A percentile compares a stretch with the other conserved stretches of the same genome.
These are phyloP conservation scores for Talaromyces proteolyticus DNA, from an alignment of 495 filamentous ascomycete species.

Conservation along the genomic window DNA sequence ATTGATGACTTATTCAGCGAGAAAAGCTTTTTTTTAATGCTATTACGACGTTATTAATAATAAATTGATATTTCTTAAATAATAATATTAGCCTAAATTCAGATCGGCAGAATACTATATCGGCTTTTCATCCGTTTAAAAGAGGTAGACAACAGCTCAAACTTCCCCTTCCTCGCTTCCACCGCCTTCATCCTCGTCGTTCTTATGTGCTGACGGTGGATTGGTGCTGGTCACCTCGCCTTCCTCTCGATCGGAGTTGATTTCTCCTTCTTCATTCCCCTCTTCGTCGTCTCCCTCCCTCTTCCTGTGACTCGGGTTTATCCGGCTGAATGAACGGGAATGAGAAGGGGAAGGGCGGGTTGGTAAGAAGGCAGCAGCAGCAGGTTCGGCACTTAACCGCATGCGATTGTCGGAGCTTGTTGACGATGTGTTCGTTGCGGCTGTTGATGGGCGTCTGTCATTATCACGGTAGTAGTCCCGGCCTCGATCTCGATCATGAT, in stretches of 20 bases:
- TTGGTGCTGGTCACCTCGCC: constrained; percentile 1
- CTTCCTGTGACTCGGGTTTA: no score
- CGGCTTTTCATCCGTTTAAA: no score
- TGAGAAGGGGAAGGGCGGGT: no score
- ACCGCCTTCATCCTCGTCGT: constrained; percentile 2
- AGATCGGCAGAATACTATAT: no score
- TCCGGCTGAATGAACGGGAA: no score
- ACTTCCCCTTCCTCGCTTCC: constrained; percentile 42
- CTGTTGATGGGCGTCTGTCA: not conserved
- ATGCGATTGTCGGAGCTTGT: not conserved
- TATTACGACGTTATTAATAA: no score
- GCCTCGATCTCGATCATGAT: constrained; percentile 9
- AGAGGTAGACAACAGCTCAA: constrained; percentile 7
- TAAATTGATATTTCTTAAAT: no score
- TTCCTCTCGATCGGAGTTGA: constrained; percentile 9
- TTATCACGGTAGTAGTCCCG: constrained; percentile 2
- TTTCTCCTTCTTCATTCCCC: constrained; percentile 6
- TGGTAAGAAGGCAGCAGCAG: no score
- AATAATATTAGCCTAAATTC: no score
- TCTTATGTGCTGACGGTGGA: not conserved
- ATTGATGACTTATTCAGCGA: no score
- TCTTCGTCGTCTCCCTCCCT: constrained; percentile 1
- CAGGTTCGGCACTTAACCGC: not conserved
- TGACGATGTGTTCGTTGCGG: not conserved
- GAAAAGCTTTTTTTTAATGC: no score